phyloP scores from a whole-genome alignment of 306 rosid species.

The Pterocarpus macrocarpus region DNA sequence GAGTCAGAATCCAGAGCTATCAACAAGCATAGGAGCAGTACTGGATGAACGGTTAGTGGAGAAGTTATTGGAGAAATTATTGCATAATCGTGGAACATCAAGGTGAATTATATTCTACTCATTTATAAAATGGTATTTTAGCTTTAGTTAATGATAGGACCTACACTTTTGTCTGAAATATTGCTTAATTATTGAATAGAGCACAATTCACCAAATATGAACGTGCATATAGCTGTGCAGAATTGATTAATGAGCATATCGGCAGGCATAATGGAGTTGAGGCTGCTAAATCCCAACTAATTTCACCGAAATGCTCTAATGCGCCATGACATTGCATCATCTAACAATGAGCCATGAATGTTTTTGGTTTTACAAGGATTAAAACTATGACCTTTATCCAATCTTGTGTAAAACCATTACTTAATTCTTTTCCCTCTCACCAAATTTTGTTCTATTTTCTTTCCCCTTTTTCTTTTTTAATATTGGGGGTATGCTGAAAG shows the following conservation, averaged over 20 bases:
- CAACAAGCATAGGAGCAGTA: slow-evolving; percentile 22
- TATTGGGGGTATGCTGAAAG: slow-evolving; percentile 48
- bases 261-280: slow-evolving; percentile 33
- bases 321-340: slow-evolving; percentile 24
- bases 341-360: slow-evolving; percentile 1
- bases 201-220: neutral
- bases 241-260: slow-evolving; percentile 23
- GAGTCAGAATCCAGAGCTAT: slow-evolving; percentile 71
- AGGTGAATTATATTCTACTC: too few relatives aligned
- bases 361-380: slow-evolving; percentile 31
- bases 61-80: too few relatives aligned
- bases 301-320: slow-evolving; percentile 10
- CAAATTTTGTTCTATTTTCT: slow-evolving; percentile 38
- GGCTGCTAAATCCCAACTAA: slow-evolving; percentile 37
- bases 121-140: too few relatives aligned
- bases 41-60: slow-evolving; percentile 16
- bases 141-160: too few relatives aligned
- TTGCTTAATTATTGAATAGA: too few relatives aligned
- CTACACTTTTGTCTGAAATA: too few relatives aligned
- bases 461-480: slow-evolving; percentile 36
- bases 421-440: slow-evolving; percentile 17
- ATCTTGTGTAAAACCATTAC: slow-evolving; percentile 42
- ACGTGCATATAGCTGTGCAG: slow-evolving; percentile 21
- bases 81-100: too few relatives aligned
- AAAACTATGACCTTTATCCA: slow-evolving; percentile 4